Evolutionary conservation across 2,329 filamentous ascomycete species (phyloP), one percentile per base, ranked within the genome.

Genomic region (Calonectria pseudoturangicola): DNA sequence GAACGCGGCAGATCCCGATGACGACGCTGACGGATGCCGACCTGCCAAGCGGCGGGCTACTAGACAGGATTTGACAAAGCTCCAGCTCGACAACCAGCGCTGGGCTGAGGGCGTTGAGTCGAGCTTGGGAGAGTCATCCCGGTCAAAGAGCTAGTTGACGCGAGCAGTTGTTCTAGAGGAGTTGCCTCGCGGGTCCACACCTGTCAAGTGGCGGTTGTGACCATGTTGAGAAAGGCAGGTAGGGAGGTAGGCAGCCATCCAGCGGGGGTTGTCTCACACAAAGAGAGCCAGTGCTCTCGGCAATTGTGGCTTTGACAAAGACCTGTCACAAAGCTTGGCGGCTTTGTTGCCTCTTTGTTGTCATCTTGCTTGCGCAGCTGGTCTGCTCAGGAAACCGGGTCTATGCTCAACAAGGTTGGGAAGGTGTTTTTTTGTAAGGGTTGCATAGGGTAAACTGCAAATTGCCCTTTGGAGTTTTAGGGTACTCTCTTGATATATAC

Each of bases 71-170:
- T 9, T 39, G 6, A 47, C 21, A 51, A 48, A 39, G 45, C 12
- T 48, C 28, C 43, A 25, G 25, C 10, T 18, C 15, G 28, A 41
- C n/a, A 15, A 9, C 16, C 9, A 48, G 33, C 27, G 25, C 48
- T 13, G 15, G 13, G 9, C 6, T 67, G 54, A 76, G 70, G 66
- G 67, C 64, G 65, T 68, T 54, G 16, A 41, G 43, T 68, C 60
- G 16, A 41, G 43, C 62, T 69, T 65, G 74, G 69, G 54, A 70
- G 67, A 51, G 71, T 70, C n/a, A 67, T 5, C 10, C 7, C 7
- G 8, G 21, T 5, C 18, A 15, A 47, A n/a, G 15, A 3, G 15
- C 15, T 5, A 15, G 9, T 56, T 48, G 12, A 10, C n/a, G 25
- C 15, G 21, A 63, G 58, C 16, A 16, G 12, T 47, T 21, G 41